Percentiles rank a stretch among this genome's conserved stretches.
These are phyloP conservation scores for Plasmodium billcollinsi DNA, from an alignment of 169 alveolate genomes.

Conservation along the genomic window DNA sequence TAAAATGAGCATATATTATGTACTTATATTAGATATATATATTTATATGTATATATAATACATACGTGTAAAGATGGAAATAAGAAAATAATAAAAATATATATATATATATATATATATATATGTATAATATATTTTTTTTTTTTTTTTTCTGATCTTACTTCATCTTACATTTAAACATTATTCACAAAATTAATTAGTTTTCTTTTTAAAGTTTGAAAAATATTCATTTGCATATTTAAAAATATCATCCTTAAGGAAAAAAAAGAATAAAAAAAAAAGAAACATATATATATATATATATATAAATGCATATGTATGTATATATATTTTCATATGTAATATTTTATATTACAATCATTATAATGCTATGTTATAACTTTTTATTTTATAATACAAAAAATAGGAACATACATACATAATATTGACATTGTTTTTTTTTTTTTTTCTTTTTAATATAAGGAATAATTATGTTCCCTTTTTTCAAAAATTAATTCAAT, in stretches of 20 bases:
- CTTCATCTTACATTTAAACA: too few relatives aligned
- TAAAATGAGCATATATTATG: not conserved
- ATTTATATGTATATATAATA: slow-evolving; percentile 9
- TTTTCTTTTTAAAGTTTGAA: slow-evolving; percentile 67
- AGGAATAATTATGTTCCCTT: too few relatives aligned
- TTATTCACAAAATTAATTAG: slow-evolving; percentile 13
- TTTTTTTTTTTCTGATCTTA: slow-evolving; percentile 34
- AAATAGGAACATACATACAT: too few relatives aligned
- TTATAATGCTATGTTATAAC: too few relatives aligned
- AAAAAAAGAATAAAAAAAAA: not conserved
- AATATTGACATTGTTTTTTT: too few relatives aligned
- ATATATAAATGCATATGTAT: not conserved
- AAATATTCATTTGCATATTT: slow-evolving; percentile 76
- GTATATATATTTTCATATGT: too few relatives aligned
- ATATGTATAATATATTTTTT: not conserved
- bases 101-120: not conserved
- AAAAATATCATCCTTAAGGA: slow-evolving; percentile 70
- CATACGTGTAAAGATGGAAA: not conserved
- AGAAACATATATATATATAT: slow-evolving; percentile 5
- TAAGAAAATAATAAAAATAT: slow-evolving; percentile 2
- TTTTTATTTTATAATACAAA: too few relatives aligned
- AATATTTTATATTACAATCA: too few relatives aligned
- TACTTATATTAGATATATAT: not conserved
- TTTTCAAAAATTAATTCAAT: too few relatives aligned
- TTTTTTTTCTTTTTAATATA: too few relatives aligned